These are phyloP conservation scores for Podila minutissima DNA, from an alignment of 192 early-diverging fungal species.

Conservation along the genomic window DNA sequence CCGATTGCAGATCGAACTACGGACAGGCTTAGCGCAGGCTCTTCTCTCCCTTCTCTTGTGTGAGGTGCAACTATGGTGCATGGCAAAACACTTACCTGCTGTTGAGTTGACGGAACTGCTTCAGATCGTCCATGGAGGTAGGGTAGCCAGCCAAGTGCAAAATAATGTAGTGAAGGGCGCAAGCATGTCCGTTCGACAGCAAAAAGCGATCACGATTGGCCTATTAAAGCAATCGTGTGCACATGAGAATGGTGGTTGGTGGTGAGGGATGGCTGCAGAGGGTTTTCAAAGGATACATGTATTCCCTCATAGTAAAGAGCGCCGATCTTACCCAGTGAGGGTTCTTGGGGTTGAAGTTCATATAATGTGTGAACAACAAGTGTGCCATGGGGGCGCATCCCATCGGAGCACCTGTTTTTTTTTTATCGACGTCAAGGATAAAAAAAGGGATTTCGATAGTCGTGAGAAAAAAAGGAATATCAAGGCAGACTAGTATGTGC, in stretches of 20 bases:
- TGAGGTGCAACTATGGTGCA: too few relatives aligned
- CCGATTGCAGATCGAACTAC: too few relatives aligned
- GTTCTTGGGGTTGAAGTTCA: conserved; percentile 88
- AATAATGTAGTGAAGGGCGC: conserved; percentile 90
- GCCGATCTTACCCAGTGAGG: conserved; percentile 79
- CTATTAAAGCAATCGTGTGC: conserved; percentile 21
- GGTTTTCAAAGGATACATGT: too few relatives aligned
- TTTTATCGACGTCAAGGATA: not conserved
- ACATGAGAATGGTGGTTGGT: not conserved
- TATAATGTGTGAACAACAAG: conserved; percentile 84
- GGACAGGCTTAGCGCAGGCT: too few relatives aligned
- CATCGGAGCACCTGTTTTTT: conserved; percentile 85
- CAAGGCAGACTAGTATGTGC: not conserved
- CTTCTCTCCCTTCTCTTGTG: too few relatives aligned
- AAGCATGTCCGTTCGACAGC: conserved; percentile 97
- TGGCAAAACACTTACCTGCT: conserved; percentile 71
- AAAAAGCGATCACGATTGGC: conserved; percentile 97
- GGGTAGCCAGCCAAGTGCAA: conserved; percentile 92
- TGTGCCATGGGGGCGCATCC: conserved; percentile 97
- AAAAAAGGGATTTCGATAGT: not conserved
- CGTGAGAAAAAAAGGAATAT: conserved; percentile 18
- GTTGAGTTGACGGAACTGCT: conserved; percentile 86
- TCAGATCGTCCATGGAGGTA: conserved; percentile 89
- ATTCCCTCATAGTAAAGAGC: too few relatives aligned
- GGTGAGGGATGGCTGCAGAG: not conserved